A percentile compares a stretch with the other conserved stretches of the same genome.
phyloP scores from a whole-genome alignment of 2,329 filamentous ascomycete species.

The Cladosporium sp. region DNA sequence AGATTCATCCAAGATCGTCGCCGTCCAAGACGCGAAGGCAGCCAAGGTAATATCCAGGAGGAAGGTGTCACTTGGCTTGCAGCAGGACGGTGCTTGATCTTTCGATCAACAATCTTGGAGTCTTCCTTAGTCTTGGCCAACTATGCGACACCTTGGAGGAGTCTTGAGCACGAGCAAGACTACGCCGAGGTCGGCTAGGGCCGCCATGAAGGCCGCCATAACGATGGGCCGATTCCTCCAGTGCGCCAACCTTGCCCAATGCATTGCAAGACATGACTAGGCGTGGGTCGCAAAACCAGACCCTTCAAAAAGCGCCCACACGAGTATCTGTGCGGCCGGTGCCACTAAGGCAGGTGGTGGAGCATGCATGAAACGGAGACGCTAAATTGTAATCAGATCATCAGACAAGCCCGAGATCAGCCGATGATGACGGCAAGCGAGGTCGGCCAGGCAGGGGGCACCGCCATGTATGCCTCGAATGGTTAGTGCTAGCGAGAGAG shows the following conservation, averaged over 20 bases:
- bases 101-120: slow-evolving; percentile 2
- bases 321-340: slow-evolving; percentile 8
- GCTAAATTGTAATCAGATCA: slow-evolving; percentile 18
- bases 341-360: slow-evolving; percentile 9
- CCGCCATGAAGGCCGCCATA: slow-evolving; percentile 4
- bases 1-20: slow-evolving; percentile 10
- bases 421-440: slow-evolving; percentile 11
- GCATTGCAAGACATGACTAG: slow-evolving; percentile 17
- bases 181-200: slow-evolving; percentile 18
- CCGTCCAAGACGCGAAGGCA: slow-evolving; percentile 1
- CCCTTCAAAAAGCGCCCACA: slow-evolving; percentile 1
- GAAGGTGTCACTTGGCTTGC: slow-evolving; percentile 12
- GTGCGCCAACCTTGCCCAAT: slow-evolving; percentile 7
- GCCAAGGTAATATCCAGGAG: slow-evolving; percentile 7
- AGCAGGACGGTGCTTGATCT: slow-evolving; percentile 7
- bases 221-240: slow-evolving; percentile 11
- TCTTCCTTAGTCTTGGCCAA: slow-evolving; percentile 1
- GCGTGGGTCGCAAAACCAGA: slow-evolving; percentile 8
- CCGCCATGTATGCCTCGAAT: neutral
- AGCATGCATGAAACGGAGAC: slow-evolving; percentile 7
- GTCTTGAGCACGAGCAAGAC: slow-evolving; percentile 11
- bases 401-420: slow-evolving; percentile 15
- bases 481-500: slow-evolving; percentile 9
- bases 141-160: slow-evolving; percentile 4
- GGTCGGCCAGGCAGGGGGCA: slow-evolving; percentile 7